Evolutionary conservation across 2,329 filamentous ascomycete genomes (phyloP).

Genomic region (Colletotrichum coccodes): DNA sequence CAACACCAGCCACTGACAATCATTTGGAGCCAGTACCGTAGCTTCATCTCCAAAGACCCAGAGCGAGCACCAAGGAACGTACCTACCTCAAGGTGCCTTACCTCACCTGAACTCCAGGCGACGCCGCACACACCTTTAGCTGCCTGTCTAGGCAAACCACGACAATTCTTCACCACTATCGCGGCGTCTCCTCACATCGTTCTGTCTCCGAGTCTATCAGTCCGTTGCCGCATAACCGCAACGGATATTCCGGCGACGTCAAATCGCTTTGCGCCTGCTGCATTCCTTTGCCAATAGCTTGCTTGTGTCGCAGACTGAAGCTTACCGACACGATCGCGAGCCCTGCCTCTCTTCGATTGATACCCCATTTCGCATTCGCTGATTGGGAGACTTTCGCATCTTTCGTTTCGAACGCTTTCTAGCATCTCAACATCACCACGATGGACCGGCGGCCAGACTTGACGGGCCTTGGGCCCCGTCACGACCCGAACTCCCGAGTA

Average conservation of each 20-base stretch:
- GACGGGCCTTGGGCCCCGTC: slow-evolving; percentile 64
- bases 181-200: background rate
- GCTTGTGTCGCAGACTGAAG: background rate
- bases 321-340: background rate
- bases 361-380: background rate
- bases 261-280: background rate
- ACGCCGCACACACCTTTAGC: background rate
- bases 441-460: slow-evolving; percentile 65
- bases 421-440: slow-evolving; percentile 6
- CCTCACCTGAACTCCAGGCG: background rate
- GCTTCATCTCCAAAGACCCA: background rate
- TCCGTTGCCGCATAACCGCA: background rate
- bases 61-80: background rate
- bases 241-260: background rate
- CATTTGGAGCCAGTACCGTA: background rate
- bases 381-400: background rate
- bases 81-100: background rate
- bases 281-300: background rate
- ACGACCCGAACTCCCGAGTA: slow-evolving; percentile 63
- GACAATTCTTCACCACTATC: background rate
- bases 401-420: background rate
- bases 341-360: background rate
- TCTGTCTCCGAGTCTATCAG: background rate
- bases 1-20: background rate
- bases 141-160: background rate